Percentiles rank a stretch among this genome's conserved stretches.
Evolutionary conservation across 2,329 filamentous ascomycete species (phyloP).

Genomic region (Trichoderma guizhouense): DNA sequence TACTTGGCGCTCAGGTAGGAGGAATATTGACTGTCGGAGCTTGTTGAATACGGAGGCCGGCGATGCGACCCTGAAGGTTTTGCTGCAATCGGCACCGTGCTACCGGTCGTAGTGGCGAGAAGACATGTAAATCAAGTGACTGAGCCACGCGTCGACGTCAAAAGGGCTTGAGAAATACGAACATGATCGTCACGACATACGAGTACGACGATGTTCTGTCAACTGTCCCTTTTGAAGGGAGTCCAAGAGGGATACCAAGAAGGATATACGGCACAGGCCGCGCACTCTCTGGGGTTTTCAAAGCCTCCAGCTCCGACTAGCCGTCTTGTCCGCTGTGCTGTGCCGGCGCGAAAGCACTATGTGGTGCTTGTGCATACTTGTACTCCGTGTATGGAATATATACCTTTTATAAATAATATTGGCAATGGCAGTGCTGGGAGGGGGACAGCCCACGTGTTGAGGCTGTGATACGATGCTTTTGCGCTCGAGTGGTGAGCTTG

Average conservation of each 20-base stretch:
- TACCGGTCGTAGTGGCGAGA: not conserved
- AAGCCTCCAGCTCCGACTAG: not conserved
- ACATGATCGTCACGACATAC: conserved; percentile 4
- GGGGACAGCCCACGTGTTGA: conserved; percentile 3
- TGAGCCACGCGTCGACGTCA: conserved; percentile 14
- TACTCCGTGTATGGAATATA: not conserved
- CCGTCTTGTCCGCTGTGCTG: not conserved
- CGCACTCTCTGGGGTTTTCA: not conserved
- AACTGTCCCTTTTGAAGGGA: not conserved
- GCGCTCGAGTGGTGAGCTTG: not conserved
- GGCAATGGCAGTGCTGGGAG: not conserved
- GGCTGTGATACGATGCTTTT: not conserved
- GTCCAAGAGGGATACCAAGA: not conserved
- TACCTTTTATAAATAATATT: not conserved
- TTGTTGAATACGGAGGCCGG: not conserved
- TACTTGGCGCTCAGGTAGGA: not conserved
- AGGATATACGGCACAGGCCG: conserved; percentile 3
- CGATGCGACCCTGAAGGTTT: not conserved
- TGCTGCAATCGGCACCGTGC: not conserved
- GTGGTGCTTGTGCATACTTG: not conserved
- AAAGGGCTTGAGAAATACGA: not conserved
- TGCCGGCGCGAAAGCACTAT: not conserved
- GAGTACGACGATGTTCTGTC: not conserved
- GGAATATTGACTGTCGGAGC: not conserved
- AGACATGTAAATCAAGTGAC: not conserved